These are phyloP conservation scores for Alternaria arbusti DNA, from an alignment of 2,329 filamentous ascomycete species.

Conservation along the genomic window DNA sequence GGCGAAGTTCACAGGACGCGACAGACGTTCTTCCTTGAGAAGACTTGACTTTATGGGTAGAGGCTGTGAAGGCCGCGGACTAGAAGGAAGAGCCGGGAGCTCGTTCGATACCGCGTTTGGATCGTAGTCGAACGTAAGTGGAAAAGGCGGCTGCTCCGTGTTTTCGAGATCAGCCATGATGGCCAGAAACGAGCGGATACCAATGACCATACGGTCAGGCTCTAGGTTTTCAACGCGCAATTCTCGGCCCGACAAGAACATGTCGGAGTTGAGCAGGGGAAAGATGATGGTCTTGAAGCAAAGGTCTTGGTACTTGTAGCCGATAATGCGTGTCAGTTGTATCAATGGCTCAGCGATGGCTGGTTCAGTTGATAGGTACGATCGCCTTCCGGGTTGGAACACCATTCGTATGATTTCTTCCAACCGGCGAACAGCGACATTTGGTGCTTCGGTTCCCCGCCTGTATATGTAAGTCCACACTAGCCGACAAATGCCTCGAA, in stretches of 20 bases:
- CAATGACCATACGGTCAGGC: constrained; percentile 96
- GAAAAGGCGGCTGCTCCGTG: constrained; percentile 83
- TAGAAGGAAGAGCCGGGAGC: constrained; percentile 38
- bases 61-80: constrained; percentile 41
- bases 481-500: constrained; percentile 88
- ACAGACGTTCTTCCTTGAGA: constrained; percentile 68
- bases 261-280: constrained; percentile 88
- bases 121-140: constrained; percentile 65
- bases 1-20: constrained; percentile 65
- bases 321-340: constrained; percentile 92
- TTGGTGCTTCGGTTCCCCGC: constrained; percentile 70
- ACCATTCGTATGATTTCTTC: constrained; percentile 89
- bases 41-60: constrained; percentile 46
- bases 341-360: constrained; percentile 89
- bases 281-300: constrained; percentile 95
- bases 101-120: constrained; percentile 50
- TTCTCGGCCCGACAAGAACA: constrained; percentile 79
- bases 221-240: constrained; percentile 90
- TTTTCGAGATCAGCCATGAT: constrained; percentile 94
- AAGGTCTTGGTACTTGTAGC: constrained; percentile 90
- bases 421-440: constrained; percentile 75
- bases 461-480: constrained; percentile 96
- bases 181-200: constrained; percentile 89
- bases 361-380: constrained; percentile 81
- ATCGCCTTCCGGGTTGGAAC: constrained; percentile 78